Evolutionary conservation across 73 alveolate species (phyloP).

Genomic region (Tetrahymena thermophila): DNA sequence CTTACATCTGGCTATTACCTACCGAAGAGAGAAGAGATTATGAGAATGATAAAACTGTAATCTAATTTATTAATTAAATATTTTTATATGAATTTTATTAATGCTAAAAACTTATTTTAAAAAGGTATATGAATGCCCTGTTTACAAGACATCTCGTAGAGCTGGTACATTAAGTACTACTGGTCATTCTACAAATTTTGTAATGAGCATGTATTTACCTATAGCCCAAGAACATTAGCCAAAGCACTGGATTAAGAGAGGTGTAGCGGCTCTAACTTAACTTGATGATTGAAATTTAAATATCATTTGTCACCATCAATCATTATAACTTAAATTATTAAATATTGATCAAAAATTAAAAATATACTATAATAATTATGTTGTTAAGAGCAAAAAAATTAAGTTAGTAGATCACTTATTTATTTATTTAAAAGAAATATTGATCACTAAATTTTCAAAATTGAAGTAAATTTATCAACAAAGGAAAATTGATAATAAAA

Average conservation of each 20-base stretch:
- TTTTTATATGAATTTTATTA: too few relatives aligned
- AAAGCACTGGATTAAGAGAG: constrained; percentile 99
- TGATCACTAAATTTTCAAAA: too few relatives aligned
- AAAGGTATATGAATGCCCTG: constrained; percentile 74
- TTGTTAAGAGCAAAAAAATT: too few relatives aligned
- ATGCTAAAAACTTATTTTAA: too few relatives aligned
- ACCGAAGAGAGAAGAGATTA: constrained; percentile 64
- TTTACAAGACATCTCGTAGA: constrained; percentile 97
- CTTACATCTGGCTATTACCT: constrained; percentile 91
- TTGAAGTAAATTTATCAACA: too few relatives aligned
- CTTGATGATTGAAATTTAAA: constrained; percentile 71
- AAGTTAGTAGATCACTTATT: too few relatives aligned
- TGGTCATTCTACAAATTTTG: constrained; percentile 99
- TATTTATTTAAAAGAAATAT: too few relatives aligned
- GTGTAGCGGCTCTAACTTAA: constrained; percentile 97
- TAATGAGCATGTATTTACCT: constrained; percentile 84
- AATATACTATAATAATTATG: neutral
- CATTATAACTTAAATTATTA: neutral
- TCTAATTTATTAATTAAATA: too few relatives aligned
- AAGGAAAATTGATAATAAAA: too few relatives aligned
- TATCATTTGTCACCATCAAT: neutral
- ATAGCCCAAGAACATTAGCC: constrained; percentile 84
- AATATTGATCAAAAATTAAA: neutral
- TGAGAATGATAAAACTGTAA: constrained; percentile 50
- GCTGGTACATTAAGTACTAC: constrained; percentile 99